Evolutionary conservation across 179 eudicot species (phyloP), one percentile per base, ranked within the genome.

Genomic region (Spergularia azorica): DNA sequence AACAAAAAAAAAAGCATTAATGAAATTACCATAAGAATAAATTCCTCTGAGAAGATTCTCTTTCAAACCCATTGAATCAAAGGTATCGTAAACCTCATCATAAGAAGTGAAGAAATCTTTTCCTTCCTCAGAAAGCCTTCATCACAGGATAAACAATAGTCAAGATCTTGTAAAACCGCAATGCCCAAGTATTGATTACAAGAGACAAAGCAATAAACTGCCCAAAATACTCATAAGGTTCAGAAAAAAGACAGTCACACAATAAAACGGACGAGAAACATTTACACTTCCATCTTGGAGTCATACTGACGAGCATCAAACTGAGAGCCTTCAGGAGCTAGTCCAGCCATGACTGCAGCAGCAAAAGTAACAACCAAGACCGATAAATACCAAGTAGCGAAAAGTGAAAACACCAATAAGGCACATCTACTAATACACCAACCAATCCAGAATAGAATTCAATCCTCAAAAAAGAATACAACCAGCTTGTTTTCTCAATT

Each of bases 1-100:
- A 55, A 16, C 32, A 76, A 10, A 61, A 12, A 41, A 58, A 32
- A 65, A 55, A 10, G 21, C 17, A 21, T 46, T n/a, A 11, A 38
- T 61, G 59, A 55, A 17, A 41, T 74, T 85, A 90, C 92, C 97
- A 80, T 89, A 92, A 38, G 97, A 95, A 77, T 92, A 90, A 18
- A 91, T 91, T 68, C 95, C 97, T 85, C 93, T 83, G 48, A 92
- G 87, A 78, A 92, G 97, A 72, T 92, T 92, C 83, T 90, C 97
- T 72, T 80, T 81, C 85, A 92, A 85, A 67, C 89, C 88, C 97
- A 92, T 92, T n/a, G 78, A 72, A 81, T 92, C 97, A 82, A 92
- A 92, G 63, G 86, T 90, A 0, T 92, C 97, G 32, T 84, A 79
- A 46, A 92, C 95, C 80, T 92, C 95, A 48, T 92, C 95, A 65